phyloP scores from a whole-genome alignment of 495 filamentous ascomycete species.

The Tuber brumale region DNA sequence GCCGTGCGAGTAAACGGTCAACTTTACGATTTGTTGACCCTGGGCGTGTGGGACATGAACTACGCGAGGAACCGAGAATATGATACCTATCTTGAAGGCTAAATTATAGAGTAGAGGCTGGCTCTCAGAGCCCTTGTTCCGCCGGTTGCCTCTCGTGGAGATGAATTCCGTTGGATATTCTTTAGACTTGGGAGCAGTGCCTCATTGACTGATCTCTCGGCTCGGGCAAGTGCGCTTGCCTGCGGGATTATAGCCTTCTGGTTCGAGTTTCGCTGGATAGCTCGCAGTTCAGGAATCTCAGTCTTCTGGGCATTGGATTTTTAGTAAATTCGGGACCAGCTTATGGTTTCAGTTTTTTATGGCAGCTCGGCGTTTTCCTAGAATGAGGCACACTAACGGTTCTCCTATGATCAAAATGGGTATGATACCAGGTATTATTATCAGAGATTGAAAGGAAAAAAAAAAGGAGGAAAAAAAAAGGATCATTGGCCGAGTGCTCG shows the following conservation, averaged over 20 bases:
- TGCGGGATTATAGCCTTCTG: not conserved
- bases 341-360: not conserved
- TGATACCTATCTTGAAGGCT: constrained; percentile 13
- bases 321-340: not conserved
- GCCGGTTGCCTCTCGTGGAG: not conserved
- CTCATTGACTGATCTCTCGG: constrained; percentile 5
- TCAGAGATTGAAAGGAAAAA: not conserved
- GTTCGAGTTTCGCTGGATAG: not conserved
- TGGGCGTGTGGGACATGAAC: not conserved
- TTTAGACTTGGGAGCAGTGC: not conserved
- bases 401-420: not conserved
- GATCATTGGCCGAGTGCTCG: not conserved
- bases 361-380: not conserved
- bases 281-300: constrained; percentile 9
- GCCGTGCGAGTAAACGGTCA: not conserved
- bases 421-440: not conserved
- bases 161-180: not conserved
- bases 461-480: not conserved
- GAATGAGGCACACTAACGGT: not conserved
- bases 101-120: not conserved
- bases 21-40: constrained; percentile 12
- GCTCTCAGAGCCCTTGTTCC: not conserved
- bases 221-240: not conserved
- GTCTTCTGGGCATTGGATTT: constrained; percentile 2
- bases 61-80: constrained; percentile 7